These are phyloP conservation scores for Berberis vulgaris DNA, from an alignment of 164 flowering plant genomes.

Conservation along the genomic window DNA sequence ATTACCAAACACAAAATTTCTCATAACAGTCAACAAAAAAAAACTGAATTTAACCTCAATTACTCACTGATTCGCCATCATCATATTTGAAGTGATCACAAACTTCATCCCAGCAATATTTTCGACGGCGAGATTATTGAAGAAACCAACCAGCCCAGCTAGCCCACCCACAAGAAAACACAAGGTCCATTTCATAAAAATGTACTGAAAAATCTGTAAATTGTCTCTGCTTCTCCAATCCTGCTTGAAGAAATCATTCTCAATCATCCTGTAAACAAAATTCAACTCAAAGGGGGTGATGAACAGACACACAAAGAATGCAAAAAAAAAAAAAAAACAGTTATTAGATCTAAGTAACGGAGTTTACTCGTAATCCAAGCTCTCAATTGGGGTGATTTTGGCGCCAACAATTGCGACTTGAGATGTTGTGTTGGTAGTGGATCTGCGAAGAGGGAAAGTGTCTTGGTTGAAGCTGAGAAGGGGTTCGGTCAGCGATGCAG, in stretches of 20 bases:
- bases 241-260: conserved; percentile 76
- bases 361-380: conserved; percentile 78
- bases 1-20: neutral
- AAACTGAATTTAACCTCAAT: neutral
- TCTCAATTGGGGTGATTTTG: conserved; percentile 68
- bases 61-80: conserved; percentile 43
- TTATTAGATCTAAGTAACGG: neutral
- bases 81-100: conserved; percentile 67
- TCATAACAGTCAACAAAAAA: neutral
- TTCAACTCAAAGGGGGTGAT: neutral
- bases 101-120: conserved; percentile 77
- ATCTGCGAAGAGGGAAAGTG: conserved; percentile 17
- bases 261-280: conserved; percentile 41
- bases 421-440: conserved; percentile 43
- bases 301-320: neutral
- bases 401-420: conserved; percentile 81
- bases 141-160: conserved; percentile 54
- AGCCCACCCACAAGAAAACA: conserved; percentile 56
- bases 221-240: conserved; percentile 65
- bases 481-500: no score
- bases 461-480: neutral
- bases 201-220: conserved; percentile 52
- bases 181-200: conserved; percentile 66
- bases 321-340: neutral
- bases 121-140: conserved; percentile 69